These are phyloP conservation scores for Cronartium quercuum DNA, from an alignment of 1,284 basidiomycete genomes.

Conservation along the genomic window DNA sequence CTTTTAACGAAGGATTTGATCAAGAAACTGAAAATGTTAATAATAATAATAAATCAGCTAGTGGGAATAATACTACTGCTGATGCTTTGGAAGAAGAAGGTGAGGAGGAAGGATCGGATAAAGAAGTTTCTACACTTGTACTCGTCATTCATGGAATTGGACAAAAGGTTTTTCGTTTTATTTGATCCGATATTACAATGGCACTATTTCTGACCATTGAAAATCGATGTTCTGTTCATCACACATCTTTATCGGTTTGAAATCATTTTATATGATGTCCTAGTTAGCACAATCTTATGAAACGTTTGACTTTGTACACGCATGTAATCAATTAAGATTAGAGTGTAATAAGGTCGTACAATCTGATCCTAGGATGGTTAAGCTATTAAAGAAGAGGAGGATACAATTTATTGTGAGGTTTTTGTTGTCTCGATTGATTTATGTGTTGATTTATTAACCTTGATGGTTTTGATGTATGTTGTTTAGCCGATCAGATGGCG, in stretches of 20 bases:
- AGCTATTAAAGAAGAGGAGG: slow-evolving; percentile 43
- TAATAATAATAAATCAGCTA: background rate
- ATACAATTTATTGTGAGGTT: slow-evolving; percentile 44
- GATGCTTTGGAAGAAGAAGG: slow-evolving; percentile 42
- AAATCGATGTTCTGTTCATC: background rate
- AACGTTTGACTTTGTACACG: slow-evolving; percentile 45
- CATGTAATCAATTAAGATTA: slow-evolving; percentile 44
- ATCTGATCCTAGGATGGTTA: slow-evolving; percentile 42
- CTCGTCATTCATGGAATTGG: slow-evolving; percentile 47
- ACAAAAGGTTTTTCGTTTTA: slow-evolving; percentile 41
- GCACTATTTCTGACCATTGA: too few species aligned
- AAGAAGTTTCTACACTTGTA: slow-evolving; percentile 44
- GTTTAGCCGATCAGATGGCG: slow-evolving; percentile 45
- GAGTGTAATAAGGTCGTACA: slow-evolving; percentile 40
- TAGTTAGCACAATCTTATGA: slow-evolving; percentile 44
- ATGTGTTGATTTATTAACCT: background rate
- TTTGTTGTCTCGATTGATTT: background rate
- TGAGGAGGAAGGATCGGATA: slow-evolving; percentile 36
- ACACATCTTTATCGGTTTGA: background rate
- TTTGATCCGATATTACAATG: too few species aligned
- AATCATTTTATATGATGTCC: background rate
- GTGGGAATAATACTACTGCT: slow-evolving; percentile 40
- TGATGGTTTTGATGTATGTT: background rate
- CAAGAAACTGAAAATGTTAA: background rate
- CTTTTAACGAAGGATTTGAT: background rate